Evolutionary conservation across 768 basidiomycete species (phyloP), one percentile per base, ranked within the genome.

Genomic region (Leccinum barrowsii): DNA sequence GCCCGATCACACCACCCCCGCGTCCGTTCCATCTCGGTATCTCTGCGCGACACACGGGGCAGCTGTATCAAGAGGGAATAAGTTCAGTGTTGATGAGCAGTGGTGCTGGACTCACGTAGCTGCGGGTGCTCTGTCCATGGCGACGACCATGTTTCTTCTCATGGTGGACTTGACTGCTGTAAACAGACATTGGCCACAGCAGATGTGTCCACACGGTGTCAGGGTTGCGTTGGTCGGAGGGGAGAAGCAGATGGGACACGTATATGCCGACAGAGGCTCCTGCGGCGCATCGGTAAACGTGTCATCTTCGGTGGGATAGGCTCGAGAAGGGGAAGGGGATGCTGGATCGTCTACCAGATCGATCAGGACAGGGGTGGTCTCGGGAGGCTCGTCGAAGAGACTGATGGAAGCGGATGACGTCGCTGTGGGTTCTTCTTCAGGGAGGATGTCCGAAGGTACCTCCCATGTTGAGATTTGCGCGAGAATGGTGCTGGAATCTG

Each of bases 141-240:
- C 70, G 1, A 65, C 50, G 65, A 62, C 50, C 74, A 73, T 42
- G 70, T 74, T 76, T 19, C 87, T 80, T 58, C 82, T 75, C 54
- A 85, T 70, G 11, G 84, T 82, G 2, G 85, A 81, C 64, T 85
- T 85, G 44, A 91, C 81, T 0, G 89, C 85, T 2, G 81, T 83
- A 60, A 90, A 91, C 5, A 92, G 79, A 71, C 90, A 92, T 5
- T 80, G 74, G 1, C 89, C 90, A 62, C 90, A 92, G 60, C 85
- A 84, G 40, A 92, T 78, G 62, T 92, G 90, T 0, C 90, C 90
- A 62, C 90, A 92, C 0, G 87, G 88, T 0, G 89, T 91, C 49
- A 92, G 69, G 1, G 89, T 87, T 5, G 90, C 87, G 59, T 89
- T 85, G 1, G 83, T 83, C 1, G 89, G 89, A 0, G 87, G 81